Evolutionary conservation across 1,139 yeast species (phyloP).

Genomic region (Yamadazyma blattariae): DNA sequence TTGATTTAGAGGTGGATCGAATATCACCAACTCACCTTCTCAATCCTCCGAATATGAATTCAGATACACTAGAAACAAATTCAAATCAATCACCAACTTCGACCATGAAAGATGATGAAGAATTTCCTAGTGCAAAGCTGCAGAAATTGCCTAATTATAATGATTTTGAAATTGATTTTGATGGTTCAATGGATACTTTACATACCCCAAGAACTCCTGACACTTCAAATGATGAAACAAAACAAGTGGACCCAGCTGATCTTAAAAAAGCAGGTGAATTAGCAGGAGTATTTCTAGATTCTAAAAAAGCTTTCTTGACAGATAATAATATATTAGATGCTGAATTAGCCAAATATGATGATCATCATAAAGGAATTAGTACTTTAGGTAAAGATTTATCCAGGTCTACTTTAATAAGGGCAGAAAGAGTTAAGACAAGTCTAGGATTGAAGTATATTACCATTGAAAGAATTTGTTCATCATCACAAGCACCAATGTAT

Average conservation of each 20-base stretch:
- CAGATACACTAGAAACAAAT: too few species aligned
- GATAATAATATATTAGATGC: slow-evolving; percentile 38
- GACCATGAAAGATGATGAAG: not conserved
- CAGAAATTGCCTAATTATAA: slow-evolving; percentile 5
- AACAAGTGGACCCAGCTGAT: slow-evolving; percentile 10
- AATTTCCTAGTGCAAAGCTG: not conserved
- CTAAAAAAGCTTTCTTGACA: slow-evolving; percentile 38
- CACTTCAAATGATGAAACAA: not conserved
- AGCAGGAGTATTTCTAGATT: slow-evolving; percentile 40
- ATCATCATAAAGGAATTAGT: not conserved
- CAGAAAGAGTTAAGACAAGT: slow-evolving; percentile 51
- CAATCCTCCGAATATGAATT: too few species aligned
- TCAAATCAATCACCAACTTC: not conserved
- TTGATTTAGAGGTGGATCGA: too few species aligned
- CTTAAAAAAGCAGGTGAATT: slow-evolving; percentile 41
- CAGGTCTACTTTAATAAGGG: slow-evolving; percentile 45
- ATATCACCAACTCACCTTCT: too few species aligned
- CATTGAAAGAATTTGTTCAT: slow-evolving; percentile 36
- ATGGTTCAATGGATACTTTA: slow-evolving; percentile 3
- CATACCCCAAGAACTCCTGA: too few species aligned
- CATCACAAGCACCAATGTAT: slow-evolving; percentile 16
- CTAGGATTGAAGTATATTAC: slow-evolving; percentile 51
- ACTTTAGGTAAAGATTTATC: slow-evolving; percentile 16
- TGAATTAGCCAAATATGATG: not conserved
- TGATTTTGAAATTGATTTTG: slow-evolving; percentile 11